phyloP scores from a whole-genome alignment of 495 filamentous ascomycete species.

The Penicillium fimorum region DNA sequence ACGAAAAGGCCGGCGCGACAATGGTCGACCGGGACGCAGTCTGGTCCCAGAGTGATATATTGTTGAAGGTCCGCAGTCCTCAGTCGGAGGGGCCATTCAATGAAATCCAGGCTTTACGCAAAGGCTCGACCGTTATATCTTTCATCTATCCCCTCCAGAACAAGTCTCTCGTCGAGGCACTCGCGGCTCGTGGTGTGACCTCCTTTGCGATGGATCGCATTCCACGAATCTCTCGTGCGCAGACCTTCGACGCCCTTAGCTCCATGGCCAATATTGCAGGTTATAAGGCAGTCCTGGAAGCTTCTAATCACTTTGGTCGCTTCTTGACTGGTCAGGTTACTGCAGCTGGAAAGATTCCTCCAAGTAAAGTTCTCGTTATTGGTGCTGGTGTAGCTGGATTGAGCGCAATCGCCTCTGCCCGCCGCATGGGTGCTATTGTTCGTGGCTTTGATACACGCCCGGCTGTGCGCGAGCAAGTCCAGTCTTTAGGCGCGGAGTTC shows the following conservation, averaged over 20 bases:
- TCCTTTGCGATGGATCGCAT: slow-evolving; percentile 84
- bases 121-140: slow-evolving; percentile 67
- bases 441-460: slow-evolving; percentile 79
- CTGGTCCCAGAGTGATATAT: slow-evolving; percentile 69
- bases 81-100: slow-evolving; percentile 49
- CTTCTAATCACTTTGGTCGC: slow-evolving; percentile 77
- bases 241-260: slow-evolving; percentile 70
- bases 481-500: slow-evolving; percentile 81
- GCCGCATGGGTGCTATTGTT: slow-evolving; percentile 78
- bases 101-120: slow-evolving; percentile 59
- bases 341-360: slow-evolving; percentile 78
- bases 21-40: slow-evolving; percentile 60
- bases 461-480: slow-evolving; percentile 77
- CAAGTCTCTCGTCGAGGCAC: slow-evolving; percentile 61
- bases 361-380: slow-evolving; percentile 79
- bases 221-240: slow-evolving; percentile 77
- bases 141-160: slow-evolving; percentile 76
- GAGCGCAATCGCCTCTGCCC: slow-evolving; percentile 76
- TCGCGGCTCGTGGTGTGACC: slow-evolving; percentile 62
- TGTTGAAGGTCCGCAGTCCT: slow-evolving; percentile 75
- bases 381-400: slow-evolving; percentile 79
- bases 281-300: slow-evolving; percentile 81
- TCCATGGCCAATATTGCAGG: slow-evolving; percentile 88
- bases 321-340: slow-evolving; percentile 83
- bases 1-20: slow-evolving; percentile 69